Evolutionary conservation across 2,329 filamentous ascomycete species (phyloP).

Genomic region (Neofusicoccum sp.): DNA sequence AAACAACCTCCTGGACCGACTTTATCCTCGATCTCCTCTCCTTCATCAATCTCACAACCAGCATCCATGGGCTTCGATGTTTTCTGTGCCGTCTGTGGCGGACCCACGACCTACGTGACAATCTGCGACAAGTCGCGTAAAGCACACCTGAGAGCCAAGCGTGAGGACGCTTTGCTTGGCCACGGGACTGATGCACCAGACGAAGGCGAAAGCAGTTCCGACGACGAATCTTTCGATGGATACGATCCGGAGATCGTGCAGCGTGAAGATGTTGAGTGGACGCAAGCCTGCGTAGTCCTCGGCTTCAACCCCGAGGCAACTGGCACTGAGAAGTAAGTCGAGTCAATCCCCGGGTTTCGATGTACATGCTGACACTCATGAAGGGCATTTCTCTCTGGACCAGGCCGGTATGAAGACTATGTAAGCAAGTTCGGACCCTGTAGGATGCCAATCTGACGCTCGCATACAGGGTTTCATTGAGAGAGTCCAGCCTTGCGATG

Average conservation of each 20-base stretch:
- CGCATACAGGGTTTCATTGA: background rate
- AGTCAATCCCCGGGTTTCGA: background rate
- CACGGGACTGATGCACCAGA: too few species aligned
- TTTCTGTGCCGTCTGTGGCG: background rate
- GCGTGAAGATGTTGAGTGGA: constrained; percentile 22
- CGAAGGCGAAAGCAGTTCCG: too few species aligned
- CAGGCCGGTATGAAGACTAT: constrained; percentile 20
- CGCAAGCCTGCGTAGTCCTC: constrained; percentile 20
- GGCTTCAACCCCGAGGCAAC: constrained; percentile 21
- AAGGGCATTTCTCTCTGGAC: constrained; percentile 23
- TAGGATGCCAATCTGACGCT: background rate
- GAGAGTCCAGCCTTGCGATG: background rate
- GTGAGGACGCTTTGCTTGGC: background rate
- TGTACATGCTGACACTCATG: background rate
- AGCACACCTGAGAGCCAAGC: background rate
- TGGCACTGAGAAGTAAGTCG: constrained; percentile 7
- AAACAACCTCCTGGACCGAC: too few species aligned
- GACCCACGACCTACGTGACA: background rate
- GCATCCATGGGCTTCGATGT: background rate
- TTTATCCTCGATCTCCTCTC: background rate
- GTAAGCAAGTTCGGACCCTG: background rate
- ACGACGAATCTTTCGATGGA: constrained; percentile 15
- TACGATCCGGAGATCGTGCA: constrained; percentile 23
- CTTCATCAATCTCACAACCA: background rate
- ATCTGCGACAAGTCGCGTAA: background rate